phyloP scores from a whole-genome alignment of 2,329 filamentous ascomycete genomes.

The Diaporthe nobilis region DNA sequence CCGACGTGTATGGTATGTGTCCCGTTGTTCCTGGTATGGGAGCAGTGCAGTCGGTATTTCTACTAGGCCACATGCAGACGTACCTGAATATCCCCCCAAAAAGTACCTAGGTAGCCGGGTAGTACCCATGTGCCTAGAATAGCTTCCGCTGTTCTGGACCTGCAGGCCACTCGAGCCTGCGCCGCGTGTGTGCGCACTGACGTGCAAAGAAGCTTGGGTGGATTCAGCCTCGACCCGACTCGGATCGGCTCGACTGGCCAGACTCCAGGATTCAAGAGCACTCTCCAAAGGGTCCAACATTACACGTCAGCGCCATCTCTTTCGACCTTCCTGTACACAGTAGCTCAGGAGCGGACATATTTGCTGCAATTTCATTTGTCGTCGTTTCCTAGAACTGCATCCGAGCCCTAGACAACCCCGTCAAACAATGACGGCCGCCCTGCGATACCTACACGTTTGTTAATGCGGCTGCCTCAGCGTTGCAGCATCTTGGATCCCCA shows the following conservation, averaged over 20 bases:
- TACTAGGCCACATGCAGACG: background rate
- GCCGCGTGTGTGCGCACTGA: slow-evolving; percentile 24
- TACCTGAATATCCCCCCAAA: background rate
- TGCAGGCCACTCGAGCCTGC: slow-evolving; percentile 9
- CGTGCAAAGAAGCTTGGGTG: slow-evolving; percentile 29
- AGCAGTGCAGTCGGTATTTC: background rate
- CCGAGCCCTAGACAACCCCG: slow-evolving; percentile 9
- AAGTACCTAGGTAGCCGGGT: slow-evolving; percentile 4
- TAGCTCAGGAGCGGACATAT: slow-evolving; percentile 14
- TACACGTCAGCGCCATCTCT: slow-evolving; percentile 39
- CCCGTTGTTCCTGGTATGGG: background rate
- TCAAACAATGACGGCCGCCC: slow-evolving; percentile 35
- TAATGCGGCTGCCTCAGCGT: slow-evolving; percentile 39
- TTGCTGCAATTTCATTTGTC: background rate
- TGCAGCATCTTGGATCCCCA: slow-evolving; percentile 34
- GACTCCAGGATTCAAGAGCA: slow-evolving; percentile 13
- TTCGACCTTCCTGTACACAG: slow-evolving; percentile 21
- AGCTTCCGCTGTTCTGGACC: slow-evolving; percentile 15
- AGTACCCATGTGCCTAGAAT: slow-evolving; percentile 19
- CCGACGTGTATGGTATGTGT: background rate
- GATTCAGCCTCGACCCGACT: slow-evolving; percentile 33
- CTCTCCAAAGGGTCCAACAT: slow-evolving; percentile 17
- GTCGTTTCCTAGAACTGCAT: background rate
- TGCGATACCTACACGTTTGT: slow-evolving; percentile 27
- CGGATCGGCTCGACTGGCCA: slow-evolving; percentile 28